A percentile compares a stretch with the other conserved stretches of the same genome.
These are phyloP conservation scores for Sugiyamaella novakii DNA, from an alignment of 1,139 yeast genomes.

Conservation along the genomic window DNA sequence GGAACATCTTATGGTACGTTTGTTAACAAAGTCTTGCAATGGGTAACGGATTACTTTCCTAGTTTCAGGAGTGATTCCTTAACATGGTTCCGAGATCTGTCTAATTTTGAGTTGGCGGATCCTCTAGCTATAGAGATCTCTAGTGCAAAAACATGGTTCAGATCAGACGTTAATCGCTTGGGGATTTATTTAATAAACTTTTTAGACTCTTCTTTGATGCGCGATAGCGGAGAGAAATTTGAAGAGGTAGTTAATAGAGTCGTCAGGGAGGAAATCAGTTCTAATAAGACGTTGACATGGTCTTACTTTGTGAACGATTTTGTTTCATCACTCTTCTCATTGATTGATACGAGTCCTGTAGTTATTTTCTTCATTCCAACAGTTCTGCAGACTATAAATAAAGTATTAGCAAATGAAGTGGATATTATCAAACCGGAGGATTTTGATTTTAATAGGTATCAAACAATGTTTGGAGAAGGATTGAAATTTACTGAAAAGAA, in stretches of 20 bases:
- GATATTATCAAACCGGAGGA: constrained; percentile 8
- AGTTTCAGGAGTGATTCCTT: constrained; percentile 14
- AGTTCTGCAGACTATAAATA: constrained; percentile 2
- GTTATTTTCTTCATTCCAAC: constrained; percentile 14
- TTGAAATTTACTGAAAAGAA: constrained; percentile 1
- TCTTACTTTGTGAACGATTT: constrained; percentile 7
- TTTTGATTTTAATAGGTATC: constrained; percentile 1
- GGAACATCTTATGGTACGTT: constrained; percentile 2
- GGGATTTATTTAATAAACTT: constrained; percentile 16
- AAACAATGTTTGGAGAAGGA: constrained; percentile 9
- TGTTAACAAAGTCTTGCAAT: constrained; percentile 13
- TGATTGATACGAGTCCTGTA: not conserved
- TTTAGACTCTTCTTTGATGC: constrained; percentile 16
- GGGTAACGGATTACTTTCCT: constrained; percentile 18
- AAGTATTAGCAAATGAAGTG: constrained; percentile 5
- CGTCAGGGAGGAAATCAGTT: constrained; percentile 5
- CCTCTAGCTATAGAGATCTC: constrained; percentile 20
- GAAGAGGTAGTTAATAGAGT: constrained; percentile 14
- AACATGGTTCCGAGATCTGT: constrained; percentile 20
- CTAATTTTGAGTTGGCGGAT: constrained; percentile 19
- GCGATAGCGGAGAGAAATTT: constrained; percentile 15
- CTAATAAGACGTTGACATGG: constrained; percentile 8
- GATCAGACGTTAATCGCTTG: constrained; percentile 10
- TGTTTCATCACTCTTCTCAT: not conserved
- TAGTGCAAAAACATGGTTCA: constrained; percentile 17